phyloP scores from a whole-genome alignment of 306 rosid species.

The Citrullus colocynthis region DNA sequence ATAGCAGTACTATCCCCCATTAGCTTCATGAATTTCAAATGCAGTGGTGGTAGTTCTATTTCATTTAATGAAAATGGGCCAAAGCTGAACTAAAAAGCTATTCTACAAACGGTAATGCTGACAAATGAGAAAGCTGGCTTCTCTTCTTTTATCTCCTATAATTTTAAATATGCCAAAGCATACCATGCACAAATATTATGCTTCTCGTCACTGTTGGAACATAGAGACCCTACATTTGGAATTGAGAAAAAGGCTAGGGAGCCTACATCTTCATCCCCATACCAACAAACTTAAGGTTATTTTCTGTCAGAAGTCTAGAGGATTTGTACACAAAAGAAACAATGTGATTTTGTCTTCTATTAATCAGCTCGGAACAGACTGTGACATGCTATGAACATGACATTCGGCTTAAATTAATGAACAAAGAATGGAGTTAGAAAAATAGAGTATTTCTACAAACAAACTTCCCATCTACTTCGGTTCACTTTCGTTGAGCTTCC shows the following conservation, averaged over 20 bases:
- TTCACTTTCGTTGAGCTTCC: conserved; percentile 44
- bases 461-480: conserved; percentile 17
- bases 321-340: not conserved
- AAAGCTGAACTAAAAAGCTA: not conserved
- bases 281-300: not conserved
- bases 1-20: not conserved
- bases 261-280: not conserved
- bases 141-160: conserved; percentile 9
- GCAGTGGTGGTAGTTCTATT: conserved; percentile 24
- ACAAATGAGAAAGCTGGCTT: not conserved
- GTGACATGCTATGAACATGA: not conserved
- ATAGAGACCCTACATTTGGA: not conserved
- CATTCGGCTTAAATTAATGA: not conserved
- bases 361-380: not conserved
- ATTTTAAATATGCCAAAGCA: not conserved
- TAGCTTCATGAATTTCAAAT: not conserved
- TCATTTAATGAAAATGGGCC: conserved; percentile 17
- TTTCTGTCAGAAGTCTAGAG: not conserved
- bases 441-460: not conserved
- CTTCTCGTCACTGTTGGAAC: not conserved
- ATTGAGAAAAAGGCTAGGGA: not conserved
- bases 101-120: not conserved
- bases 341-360: not conserved
- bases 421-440: not conserved
- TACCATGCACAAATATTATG: not conserved